Evolutionary conservation across 192 early-diverging fungal genomes (phyloP), one percentile per base, ranked within the genome.

Genomic region (Chytriomyces confervae): DNA sequence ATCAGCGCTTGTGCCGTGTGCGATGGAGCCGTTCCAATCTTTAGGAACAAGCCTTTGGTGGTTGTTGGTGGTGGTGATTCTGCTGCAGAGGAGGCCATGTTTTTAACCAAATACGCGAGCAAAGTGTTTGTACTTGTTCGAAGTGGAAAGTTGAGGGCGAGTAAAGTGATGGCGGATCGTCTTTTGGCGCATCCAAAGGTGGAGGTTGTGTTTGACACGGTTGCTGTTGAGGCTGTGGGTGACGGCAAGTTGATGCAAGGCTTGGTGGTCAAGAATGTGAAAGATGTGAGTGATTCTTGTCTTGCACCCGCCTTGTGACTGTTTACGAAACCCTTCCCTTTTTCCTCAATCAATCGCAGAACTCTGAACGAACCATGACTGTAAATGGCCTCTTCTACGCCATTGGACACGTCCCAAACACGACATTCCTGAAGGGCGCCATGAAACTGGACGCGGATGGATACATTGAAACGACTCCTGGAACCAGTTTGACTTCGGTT

Each of bases 1-100:
- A 97, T 98, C 85, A 95, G 93, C 66, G 96, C 97, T 6, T 97
- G 96, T 80, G 96, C 97, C 63, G 96, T 98, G 49, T 98, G 97
- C 88, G 96, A 98, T 82, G 97, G 96, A 77, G 94, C 95, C 50
- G 95, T 93, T 10, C 97, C 97, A 10, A 95, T 97, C 64, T 98
- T 96, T 89, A 88, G 94, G 68, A 93, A 95, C 84, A 94, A 95
- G 86, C 92, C 92, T 36, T 86, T 98, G 70, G 95, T 91, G 29
- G 95, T 98, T 18, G 91, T 97, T 65, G 95, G 95, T 72, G 97
- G 95, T 73, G 97, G 97, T 71, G 97, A 98, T 83, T 96, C 94
- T 78, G 96, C 86, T 6, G 79, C 79, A 27, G 97, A 97, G 86
- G 97, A 98, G 83, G 94, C 97, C 11, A 92, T 93, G 20, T 97